Base-by-base conservation (phyloP, 805 yeast species). In the Kodamaea lidongshanica region DNA sequence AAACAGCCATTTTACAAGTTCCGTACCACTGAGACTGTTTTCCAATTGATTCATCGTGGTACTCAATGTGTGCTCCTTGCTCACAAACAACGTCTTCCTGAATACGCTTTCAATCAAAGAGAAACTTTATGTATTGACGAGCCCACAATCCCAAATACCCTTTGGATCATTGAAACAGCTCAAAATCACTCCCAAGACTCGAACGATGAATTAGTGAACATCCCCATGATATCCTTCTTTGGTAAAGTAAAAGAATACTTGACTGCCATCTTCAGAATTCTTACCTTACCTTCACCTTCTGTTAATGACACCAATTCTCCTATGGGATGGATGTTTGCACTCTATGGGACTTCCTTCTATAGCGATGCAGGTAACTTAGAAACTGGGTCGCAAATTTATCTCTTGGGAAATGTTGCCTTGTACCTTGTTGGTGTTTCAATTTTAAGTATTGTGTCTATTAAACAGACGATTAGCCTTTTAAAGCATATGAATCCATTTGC, bases 81-180 rank as follows among this genome's bases (percentile, higher is more conserved):
- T n/a, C 94, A 88, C 50, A 72, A 70, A 25, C 68, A 68, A 12
- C 72, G 67, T 48, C 63, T 92, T 23, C 96, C 96, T n/a, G 69
- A 67, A 6, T 83, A 94, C 94, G 96, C 83, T 2, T 72, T 70
- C 44, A 68, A 67, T 36, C 96, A 87, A 52, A 84, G 81, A 56
- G 98, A 92, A 62, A 94, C 89, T 7, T 59, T 86, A 23, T 92
- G 98, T 54, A 70, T 86, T 31, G 79, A 77, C 30, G 74, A 73
- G 16, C 92, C 96, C 9, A 72, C 74, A 11, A 52, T 66, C 32
- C 72, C 74, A 16, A 75, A 79, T 50, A 70, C 94, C 1, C 54
- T 78, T 27, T 88, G 95, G 83, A 74, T 64, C 45, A 58, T 88
- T 40, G 96, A 87, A 49, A n/a, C n/a, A n/a, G n/a, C n/a, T 58